Conservation (phyloP, 2,329 filamentous ascomycete genomes). For the Aphanoascus verrucosus region DNA sequence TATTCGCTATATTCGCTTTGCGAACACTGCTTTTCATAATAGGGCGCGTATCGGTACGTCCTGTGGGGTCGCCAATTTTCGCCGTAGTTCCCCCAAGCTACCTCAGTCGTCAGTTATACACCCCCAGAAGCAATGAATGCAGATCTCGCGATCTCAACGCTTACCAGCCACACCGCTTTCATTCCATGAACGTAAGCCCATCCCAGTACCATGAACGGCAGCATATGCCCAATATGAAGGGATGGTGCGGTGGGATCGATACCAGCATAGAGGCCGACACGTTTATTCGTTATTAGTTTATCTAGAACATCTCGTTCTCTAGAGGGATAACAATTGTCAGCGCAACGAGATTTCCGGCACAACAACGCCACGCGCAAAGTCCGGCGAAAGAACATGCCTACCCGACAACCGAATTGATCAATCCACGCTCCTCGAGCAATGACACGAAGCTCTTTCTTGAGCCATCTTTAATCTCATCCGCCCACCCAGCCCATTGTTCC, state of each 20-base stretch:
- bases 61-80: constrained; percentile 39
- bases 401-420: constrained; percentile 39
- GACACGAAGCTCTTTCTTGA: constrained; percentile 35
- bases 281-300: constrained; percentile 35
- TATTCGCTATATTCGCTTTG: constrained; percentile 38
- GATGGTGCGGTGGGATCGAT: constrained; percentile 42
- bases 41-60: constrained; percentile 33
- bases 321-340: background rate
- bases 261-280: constrained; percentile 39
- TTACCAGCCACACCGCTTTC: constrained; percentile 36
- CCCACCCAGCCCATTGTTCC: constrained; percentile 31
- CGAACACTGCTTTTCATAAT: constrained; percentile 29
- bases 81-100: constrained; percentile 40
- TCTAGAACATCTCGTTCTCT: constrained; percentile 37
- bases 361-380: too few relatives aligned
- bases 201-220: constrained; percentile 42
- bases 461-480: constrained; percentile 35
- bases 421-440: constrained; percentile 37
- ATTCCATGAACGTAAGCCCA: constrained; percentile 42
- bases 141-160: constrained; percentile 15
- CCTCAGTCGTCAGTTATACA: background rate
- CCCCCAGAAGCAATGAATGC: background rate
- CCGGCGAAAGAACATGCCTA: background rate
- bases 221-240: constrained; percentile 42
- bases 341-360: background rate